Evolutionary conservation across 1,284 basidiomycete genomes (phyloP).

Genomic region (Fomitopsis schrenkii): DNA sequence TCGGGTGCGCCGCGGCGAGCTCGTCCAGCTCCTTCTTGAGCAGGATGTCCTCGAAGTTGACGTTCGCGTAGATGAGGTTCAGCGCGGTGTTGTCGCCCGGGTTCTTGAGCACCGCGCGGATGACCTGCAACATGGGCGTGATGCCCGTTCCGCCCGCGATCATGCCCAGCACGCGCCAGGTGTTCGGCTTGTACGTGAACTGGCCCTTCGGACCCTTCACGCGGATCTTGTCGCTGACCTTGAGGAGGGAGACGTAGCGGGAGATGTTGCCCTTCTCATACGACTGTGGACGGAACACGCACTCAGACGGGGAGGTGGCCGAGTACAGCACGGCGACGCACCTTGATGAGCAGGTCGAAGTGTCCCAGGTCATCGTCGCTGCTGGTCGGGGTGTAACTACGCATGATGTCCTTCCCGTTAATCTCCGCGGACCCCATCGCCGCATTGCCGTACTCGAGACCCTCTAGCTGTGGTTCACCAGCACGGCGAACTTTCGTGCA

Average conservation of each 20-base stretch:
- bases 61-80: conserved; percentile 94
- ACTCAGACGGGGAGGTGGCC: conserved; percentile 5
- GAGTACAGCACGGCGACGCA: conserved; percentile 24
- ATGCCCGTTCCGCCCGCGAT: conserved; percentile 96
- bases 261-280: conserved; percentile 98
- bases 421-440: conserved; percentile 82
- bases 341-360: conserved; percentile 98
- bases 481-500: conserved; percentile 54
- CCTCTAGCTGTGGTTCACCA: conserved; percentile 59
- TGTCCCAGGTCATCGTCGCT: conserved; percentile 89
- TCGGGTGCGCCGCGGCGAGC: conserved; percentile 63
- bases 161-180: conserved; percentile 85
- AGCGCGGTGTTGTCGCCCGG: conserved; percentile 79
- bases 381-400: conserved; percentile 94
- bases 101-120: conserved; percentile 86
- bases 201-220: conserved; percentile 96
- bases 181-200: conserved; percentile 74
- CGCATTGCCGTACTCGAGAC: conserved; percentile 58
- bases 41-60: conserved; percentile 84
- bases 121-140: conserved; percentile 97
- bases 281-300: conserved; percentile 45
- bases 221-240: conserved; percentile 80
- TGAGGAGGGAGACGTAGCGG: conserved; percentile 74
- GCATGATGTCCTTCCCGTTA: conserved; percentile 84
- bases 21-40: conserved; percentile 84